Base-by-base conservation (phyloP, 306 rosid species). In the Vigna mungo region DNA sequence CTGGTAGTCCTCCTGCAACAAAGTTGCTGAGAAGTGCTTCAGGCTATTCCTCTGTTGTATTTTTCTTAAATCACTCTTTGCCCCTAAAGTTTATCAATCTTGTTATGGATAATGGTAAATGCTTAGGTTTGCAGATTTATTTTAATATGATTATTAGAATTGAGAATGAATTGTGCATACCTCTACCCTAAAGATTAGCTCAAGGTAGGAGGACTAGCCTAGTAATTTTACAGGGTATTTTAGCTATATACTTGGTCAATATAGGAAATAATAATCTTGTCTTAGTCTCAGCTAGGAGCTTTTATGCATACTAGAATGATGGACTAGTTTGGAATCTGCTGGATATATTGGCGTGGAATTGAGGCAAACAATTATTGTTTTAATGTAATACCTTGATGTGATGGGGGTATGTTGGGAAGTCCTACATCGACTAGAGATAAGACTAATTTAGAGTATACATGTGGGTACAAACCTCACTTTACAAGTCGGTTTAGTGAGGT, bases 21-120 rank as follows among this genome's bases (percentile, higher is more conserved):
- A n/a, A 62, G 41, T 81, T 55, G 13, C 80, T 60, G 36, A 74
- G 46, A 74, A 16, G 39, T 67, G 70, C 52, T 79, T 46, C 20
- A 23, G 53, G 54, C 16, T 47, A 75, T 81, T 47, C 47, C 74
- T 68, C 74, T 68, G 39, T 74, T 75, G 75, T 68, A 54, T 52
- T 20, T 63, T 74, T 58, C 49, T 62, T 71, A 32, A 51, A 47
- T 75, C 65, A 21, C 70, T 16, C 56, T 54, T 61, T 61, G 0
- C 32, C 6, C 20, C 6, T 61, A 52, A 55, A 69, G 77, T 71
- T 61, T 37, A 55, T 16, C 6, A 53, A 62, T 43, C 46, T 62
- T 71, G 27, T 77, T 55, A 76, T 27, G 55, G 52, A 62, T 36
- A 25, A 60, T 32, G 16, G 37, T 64, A 71, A 65, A 37, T 14